Base-by-base conservation (phyloP, 306 rosid species). In the Quercus dentata region DNA sequence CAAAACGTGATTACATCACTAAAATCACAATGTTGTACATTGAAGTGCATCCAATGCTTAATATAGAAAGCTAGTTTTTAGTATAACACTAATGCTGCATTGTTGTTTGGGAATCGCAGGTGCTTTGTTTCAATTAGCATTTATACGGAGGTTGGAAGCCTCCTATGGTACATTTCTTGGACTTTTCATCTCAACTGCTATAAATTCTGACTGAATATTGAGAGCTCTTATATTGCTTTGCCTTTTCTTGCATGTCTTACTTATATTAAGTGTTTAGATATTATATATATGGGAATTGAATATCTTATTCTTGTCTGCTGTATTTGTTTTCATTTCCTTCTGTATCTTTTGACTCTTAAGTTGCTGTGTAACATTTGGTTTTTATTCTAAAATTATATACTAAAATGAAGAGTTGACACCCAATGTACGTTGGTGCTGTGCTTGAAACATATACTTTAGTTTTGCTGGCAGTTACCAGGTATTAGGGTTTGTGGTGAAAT, bases 121-220 rank as follows among this genome's bases (percentile, higher is more conserved):
- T 78, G 97, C 99, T 81, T 89, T 92, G 85, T 88, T 92, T 76
- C 99, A 95, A 77, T 79, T 95, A 88, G 97, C 98, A 54, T 89
- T 95, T 82, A 87, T 95, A 75, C 83, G 98, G 28, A 92, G 79
- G 81, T 86, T 95, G 84, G 99, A 95, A 78, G 96, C 90, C 25
- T 92, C 99, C 56, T 85, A 91, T 35, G 95, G 99, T 94, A 92
- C 41, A 1, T 35, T 61, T 52, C 71, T 84, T 67, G 12, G 38
- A 52, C 68, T 52, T n/a, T 57, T 74, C 59, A 38, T 69, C 70
- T 77, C 25, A 15, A 6, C 38, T 67, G 52, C 4, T 13, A 13
- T 10, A 55, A 44, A 52, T 78, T 75, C 69, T 63, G 23, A 55
- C 56, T 71, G 51, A 35, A 71, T 35, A 25, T 64, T 31, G 55